These are phyloP conservation scores for Aquilaria yunnanensis DNA, from an alignment of 345 rosid genomes.

Conservation along the genomic window DNA sequence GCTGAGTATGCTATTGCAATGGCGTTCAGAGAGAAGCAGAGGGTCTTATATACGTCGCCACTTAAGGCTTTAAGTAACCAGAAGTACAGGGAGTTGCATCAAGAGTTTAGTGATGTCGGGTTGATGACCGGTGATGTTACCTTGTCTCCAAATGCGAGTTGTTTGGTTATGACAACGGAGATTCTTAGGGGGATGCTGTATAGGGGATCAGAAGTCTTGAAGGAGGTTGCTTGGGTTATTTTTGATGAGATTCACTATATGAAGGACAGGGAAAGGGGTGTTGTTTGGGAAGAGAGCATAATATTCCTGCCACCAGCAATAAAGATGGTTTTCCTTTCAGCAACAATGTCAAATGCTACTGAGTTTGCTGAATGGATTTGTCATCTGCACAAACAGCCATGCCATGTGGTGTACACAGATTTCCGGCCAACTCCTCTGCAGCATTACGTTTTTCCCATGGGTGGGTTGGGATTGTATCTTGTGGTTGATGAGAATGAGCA, in stretches of 20 bases:
- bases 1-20: conserved; percentile 98
- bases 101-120: conserved; percentile 92
- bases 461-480: conserved; percentile 87
- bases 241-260: conserved; percentile 98
- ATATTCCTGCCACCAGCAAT: conserved; percentile 91
- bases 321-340: conserved; percentile 98
- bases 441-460: conserved; percentile 94
- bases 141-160: conserved; percentile 88
- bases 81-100: conserved; percentile 90
- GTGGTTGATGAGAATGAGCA: conserved; percentile 96
- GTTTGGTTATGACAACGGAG: conserved; percentile 97
- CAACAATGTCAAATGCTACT: conserved; percentile 98
- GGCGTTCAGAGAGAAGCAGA: conserved; percentile 93
- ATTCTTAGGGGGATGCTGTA: conserved; percentile 97
- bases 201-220: conserved; percentile 88
- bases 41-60: conserved; percentile 94
- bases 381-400: conserved; percentile 87
- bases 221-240: conserved; percentile 98
- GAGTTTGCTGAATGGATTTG: conserved; percentile 99
- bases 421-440: conserved; percentile 97
- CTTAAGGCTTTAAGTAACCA: conserved; percentile 98
- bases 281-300: conserved; percentile 99
- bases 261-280: conserved; percentile 98
- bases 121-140: conserved; percentile 99
- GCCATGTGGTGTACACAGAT: conserved; percentile 97